Conservation (phyloP, 176 grass and related monocot species). For the Hsuehochloa calcarea region DNA sequence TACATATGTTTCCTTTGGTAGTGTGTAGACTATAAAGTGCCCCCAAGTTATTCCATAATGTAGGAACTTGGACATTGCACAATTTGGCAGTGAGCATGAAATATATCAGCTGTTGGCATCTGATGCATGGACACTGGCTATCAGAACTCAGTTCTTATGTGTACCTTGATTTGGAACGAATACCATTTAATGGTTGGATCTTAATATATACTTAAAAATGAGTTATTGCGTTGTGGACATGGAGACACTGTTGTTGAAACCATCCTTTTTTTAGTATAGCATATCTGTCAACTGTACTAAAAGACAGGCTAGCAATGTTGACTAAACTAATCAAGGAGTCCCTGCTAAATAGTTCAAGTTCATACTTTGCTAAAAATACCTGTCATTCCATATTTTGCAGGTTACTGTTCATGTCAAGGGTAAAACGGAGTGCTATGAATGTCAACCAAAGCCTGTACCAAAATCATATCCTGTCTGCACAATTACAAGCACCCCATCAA, state of each 20-base stretch:
- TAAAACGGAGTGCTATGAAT: conserved; percentile 98
- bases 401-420: conserved; percentile 98
- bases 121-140: neutral
- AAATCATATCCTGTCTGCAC: conserved; percentile 98
- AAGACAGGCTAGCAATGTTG: neutral
- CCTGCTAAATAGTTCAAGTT: neutral
- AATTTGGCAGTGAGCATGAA: neutral
- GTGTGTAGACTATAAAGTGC: neutral
- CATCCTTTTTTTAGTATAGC: neutral
- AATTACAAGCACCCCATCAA: conserved; percentile 95
- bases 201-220: neutral
- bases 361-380: conserved; percentile 9
- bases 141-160: neutral
- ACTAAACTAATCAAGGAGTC: neutral
- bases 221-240: neutral
- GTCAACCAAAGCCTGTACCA: conserved; percentile 87
- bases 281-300: neutral
- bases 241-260: neutral
- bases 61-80: neutral
- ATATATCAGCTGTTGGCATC: neutral
- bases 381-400: conserved; percentile 46
- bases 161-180: neutral
- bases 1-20: neutral
- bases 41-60: neutral
- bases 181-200: neutral